phyloP scores from a whole-genome alignment of 2,329 filamentous ascomycete species.

The Colletotrichum falcatum region DNA sequence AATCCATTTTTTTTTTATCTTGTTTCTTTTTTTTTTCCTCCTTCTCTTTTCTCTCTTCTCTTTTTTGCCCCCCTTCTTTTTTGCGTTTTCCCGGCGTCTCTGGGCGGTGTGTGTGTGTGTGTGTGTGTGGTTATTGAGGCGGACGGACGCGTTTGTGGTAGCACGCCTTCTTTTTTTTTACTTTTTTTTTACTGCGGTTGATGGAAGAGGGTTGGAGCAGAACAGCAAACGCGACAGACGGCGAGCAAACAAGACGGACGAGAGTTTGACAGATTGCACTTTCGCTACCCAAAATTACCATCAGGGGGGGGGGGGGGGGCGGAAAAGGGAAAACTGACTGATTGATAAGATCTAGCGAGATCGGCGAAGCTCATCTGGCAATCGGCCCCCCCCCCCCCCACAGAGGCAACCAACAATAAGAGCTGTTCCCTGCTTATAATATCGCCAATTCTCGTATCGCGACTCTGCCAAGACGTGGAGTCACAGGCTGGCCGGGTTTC shows the following conservation, averaged over 20 bases:
- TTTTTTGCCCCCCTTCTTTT: too few species aligned
- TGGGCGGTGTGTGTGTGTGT: too few species aligned
- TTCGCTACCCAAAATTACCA: not conserved
- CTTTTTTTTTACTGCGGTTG: not conserved
- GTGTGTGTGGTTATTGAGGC: not conserved
- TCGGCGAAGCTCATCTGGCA: not conserved
- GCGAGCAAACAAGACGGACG: not conserved
- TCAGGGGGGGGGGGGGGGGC: not conserved
- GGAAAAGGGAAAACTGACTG: not conserved
- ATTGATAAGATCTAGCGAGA: constrained; percentile 1
- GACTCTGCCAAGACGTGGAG: not conserved
- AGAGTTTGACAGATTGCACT: not conserved
- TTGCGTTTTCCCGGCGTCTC: not conserved
- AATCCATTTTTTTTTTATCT: constrained; percentile 5
- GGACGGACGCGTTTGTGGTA: not conserved
- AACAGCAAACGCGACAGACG: not conserved
- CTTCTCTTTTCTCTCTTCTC: too few species aligned
- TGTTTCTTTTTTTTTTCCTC: too few species aligned
- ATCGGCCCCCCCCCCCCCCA: not conserved
- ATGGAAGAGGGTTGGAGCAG: not conserved
- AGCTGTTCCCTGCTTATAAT: not conserved
- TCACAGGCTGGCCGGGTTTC: not conserved
- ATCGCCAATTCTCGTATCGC: not conserved
- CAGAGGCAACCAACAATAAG: not conserved
- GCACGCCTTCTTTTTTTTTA: too few species aligned